These are phyloP conservation scores for Paramyrothecium sp. DNA, from an alignment of 2,329 filamentous ascomycete species.

Conservation along the genomic window DNA sequence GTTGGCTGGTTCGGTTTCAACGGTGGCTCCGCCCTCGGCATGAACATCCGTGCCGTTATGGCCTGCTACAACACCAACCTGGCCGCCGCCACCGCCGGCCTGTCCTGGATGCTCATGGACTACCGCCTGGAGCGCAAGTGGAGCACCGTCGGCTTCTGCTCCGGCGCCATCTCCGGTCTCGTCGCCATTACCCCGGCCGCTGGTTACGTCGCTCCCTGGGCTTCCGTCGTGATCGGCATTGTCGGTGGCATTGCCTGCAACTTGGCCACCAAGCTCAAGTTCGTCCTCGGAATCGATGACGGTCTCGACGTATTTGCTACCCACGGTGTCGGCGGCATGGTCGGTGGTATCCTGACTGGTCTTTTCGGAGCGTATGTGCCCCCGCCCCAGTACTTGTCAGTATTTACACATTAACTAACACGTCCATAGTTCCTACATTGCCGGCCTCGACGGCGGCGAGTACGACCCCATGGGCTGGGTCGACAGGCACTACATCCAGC, in stretches of 20 bases:
- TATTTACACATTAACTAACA: conserved; percentile 6
- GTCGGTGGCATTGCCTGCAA: conserved; percentile 69
- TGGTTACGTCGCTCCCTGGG: conserved; percentile 72
- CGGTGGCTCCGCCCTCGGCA: conserved; percentile 75
- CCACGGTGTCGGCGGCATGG: conserved; percentile 80
- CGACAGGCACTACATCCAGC: conserved; percentile 67
- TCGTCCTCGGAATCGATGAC: conserved; percentile 74
- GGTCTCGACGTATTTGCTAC: conserved; percentile 90
- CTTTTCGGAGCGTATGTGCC: conserved; percentile 66
- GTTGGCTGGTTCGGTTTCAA: conserved; percentile 98
- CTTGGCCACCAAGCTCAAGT: conserved; percentile 83
- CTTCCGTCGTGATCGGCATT: conserved; percentile 57
- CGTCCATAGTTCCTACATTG: conserved; percentile 60
- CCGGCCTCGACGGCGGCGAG: conserved; percentile 67
- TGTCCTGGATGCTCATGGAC: conserved; percentile 83
- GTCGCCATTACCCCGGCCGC: conserved; percentile 85
- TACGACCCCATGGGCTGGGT: conserved; percentile 64
- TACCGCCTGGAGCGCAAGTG: conserved; percentile 92
- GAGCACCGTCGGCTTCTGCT: conserved; percentile 93
- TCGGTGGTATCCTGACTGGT: conserved; percentile 76
- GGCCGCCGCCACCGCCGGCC: conserved; percentile 75
- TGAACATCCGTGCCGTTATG: conserved; percentile 87
- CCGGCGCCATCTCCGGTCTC: conserved; percentile 80
- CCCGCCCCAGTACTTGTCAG: background rate
- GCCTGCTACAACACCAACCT: conserved; percentile 87